These are phyloP conservation scores for Spongispora temasekensis DNA, from an alignment of 1,284 basidiomycete species.

Conservation along the genomic window DNA sequence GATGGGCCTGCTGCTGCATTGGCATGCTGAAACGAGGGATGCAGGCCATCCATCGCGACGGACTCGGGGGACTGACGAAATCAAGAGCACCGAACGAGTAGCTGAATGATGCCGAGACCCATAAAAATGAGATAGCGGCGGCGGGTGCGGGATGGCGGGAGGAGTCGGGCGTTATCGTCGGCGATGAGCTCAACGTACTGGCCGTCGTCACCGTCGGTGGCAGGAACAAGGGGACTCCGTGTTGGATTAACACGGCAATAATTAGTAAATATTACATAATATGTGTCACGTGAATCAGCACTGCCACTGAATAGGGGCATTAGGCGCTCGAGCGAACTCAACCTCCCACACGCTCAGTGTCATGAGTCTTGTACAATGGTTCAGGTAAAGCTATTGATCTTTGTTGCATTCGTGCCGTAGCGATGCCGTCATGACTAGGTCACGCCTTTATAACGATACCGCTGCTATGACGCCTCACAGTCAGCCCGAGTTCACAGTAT, in stretches of 20 bases:
- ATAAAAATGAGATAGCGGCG: constrained; percentile 18
- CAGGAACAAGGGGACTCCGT: constrained; percentile 38
- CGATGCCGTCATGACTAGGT: constrained; percentile 6
- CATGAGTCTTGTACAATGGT: constrained; percentile 23
- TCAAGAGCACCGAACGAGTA: constrained; percentile 26
- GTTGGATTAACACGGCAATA: constrained; percentile 34
- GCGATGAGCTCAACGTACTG: constrained; percentile 30
- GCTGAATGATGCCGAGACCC: constrained; percentile 15
- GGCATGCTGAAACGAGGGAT: constrained; percentile 21
- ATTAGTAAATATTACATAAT: constrained; percentile 33
- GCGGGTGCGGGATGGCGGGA: neutral
- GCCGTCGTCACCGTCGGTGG: constrained; percentile 35
- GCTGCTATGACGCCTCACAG: neutral
- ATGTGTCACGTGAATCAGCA: constrained; percentile 23
- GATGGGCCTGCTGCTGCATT: constrained; percentile 37
- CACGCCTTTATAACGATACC: constrained; percentile 1
- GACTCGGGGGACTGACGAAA: constrained; percentile 19
- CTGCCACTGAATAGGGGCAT: constrained; percentile 10
- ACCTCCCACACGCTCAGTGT: neutral
- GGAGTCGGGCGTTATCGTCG: constrained; percentile 30
- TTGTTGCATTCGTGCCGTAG: neutral
- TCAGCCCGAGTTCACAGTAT: constrained; percentile 33
- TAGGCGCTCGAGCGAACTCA: constrained; percentile 1
- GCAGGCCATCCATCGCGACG: constrained; percentile 33
- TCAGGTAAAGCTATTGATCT: constrained; percentile 20